Conservation (phyloP, 441 rosid genomes). For the Erodium trifolium region DNA sequence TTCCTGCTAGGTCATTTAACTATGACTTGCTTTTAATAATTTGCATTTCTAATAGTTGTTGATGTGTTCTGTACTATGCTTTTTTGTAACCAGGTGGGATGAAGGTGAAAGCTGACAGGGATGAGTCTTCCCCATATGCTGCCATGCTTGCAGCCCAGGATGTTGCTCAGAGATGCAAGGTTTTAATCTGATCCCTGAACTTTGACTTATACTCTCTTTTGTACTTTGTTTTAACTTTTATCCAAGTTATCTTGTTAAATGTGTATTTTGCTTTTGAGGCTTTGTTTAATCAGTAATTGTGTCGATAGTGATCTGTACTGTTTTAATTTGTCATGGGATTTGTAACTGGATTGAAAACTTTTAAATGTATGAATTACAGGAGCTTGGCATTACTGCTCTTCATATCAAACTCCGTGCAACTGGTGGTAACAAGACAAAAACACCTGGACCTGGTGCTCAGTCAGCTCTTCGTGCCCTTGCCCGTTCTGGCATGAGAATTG, state of each 20-base stretch:
- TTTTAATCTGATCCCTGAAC: slow-evolving; percentile 6
- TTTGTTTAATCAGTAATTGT: background rate
- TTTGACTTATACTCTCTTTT: background rate
- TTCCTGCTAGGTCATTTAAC: too few species aligned
- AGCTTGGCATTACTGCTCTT: slow-evolving; percentile 76
- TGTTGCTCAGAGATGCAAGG: slow-evolving; percentile 76
- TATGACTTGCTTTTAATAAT: background rate
- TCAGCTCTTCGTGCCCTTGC: slow-evolving; percentile 84
- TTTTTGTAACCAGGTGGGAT: slow-evolving; percentile 48
- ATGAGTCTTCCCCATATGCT: slow-evolving; percentile 38
- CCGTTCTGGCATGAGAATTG: slow-evolving; percentile 33
- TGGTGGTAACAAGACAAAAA: slow-evolving; percentile 13
- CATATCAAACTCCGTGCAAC: slow-evolving; percentile 41
- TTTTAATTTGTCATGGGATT: background rate
- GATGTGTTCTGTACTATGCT: background rate
- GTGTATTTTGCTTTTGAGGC: background rate
- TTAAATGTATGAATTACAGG: slow-evolving; percentile 29
- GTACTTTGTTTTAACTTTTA: background rate
- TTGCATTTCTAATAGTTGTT: background rate
- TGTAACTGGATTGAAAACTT: background rate
- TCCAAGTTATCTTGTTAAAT: background rate
- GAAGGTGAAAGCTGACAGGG: slow-evolving; percentile 87
- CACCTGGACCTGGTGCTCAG: slow-evolving; percentile 92
- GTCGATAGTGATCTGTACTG: background rate
- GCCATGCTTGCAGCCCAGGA: slow-evolving; percentile 80